Base-by-base conservation (phyloP, 176 grass and related monocot species). In the Saccharum officinarum region DNA sequence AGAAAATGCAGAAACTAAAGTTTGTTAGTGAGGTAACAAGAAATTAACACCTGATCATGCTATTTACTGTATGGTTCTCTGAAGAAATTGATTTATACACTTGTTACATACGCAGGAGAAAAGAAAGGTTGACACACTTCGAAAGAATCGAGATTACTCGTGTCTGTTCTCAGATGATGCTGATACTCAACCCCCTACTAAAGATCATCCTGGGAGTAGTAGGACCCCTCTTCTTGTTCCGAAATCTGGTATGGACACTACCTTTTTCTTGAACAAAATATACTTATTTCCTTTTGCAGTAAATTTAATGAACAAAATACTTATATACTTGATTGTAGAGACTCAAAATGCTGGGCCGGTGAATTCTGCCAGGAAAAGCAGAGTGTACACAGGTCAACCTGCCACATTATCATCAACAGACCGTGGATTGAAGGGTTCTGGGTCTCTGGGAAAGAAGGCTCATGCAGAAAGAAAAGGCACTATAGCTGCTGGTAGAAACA, bases 81-180 rank as follows among this genome's bases (percentile, higher is more conserved):
- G 46, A 79, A 16, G 41, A 10, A 63, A 57, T 74, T 66, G 3
- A 73, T 12, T 12, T 22, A 76, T 54, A 54, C 36, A 22, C 2
- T 12, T 30, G 37, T 75, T 75, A 66, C 22, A 54, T 41, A 38
- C 82, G 40, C 84, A 97, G 92, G 80, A 77, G 14, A 98, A 95
- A 68, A 90, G 54, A 82, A 98, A 98, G 81, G 87, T 45, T 31
- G 91, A 95, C 31, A 85, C 91, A 11, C 87, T 98, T 28, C 86
- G 92, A 36, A 83, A 90, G 73, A 95, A 88, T 40, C 67, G 91
- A 34, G 93, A 98, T 69, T 98, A 92, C 88, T 98, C 91, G 18
- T 92, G 86, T 88, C 67, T 92, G 6, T 87, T 98, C 46, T 92
- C 89, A 5, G 93, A 94, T 71, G 96, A 98, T 86, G 69, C 77